These are phyloP conservation scores for Teratosphaeriaceae sp. DNA, from an alignment of 2,329 filamentous ascomycete species.

Conservation along the genomic window DNA sequence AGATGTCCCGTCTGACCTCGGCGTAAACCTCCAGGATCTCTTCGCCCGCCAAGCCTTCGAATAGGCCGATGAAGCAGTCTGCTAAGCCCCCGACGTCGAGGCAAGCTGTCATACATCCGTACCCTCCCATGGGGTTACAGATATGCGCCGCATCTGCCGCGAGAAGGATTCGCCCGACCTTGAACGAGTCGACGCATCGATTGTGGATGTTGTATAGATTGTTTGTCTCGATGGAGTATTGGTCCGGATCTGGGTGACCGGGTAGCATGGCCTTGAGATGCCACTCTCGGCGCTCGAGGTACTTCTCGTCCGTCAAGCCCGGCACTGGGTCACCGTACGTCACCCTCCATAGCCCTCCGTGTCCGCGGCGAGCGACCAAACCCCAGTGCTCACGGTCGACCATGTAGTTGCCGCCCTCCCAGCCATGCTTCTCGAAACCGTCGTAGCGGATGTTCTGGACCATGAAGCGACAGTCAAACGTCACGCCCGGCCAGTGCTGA, in stretches of 20 bases:
- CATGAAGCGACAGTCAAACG: conserved; percentile 16
- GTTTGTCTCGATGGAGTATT: conserved; percentile 30
- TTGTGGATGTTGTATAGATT: conserved; percentile 39
- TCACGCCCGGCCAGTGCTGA: conserved; percentile 20
- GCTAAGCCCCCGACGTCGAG: conserved; percentile 21
- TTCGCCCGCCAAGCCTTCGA: conserved; percentile 15
- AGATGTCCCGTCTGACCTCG: conserved; percentile 28
- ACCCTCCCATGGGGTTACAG: conserved; percentile 17
- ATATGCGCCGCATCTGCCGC: conserved; percentile 36
- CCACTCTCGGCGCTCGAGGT: conserved; percentile 14
- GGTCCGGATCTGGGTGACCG: conserved; percentile 16
- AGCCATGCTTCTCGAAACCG: conserved; percentile 32
- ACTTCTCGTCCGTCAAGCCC: conserved; percentile 22
- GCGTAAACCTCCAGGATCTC: conserved; percentile 31
- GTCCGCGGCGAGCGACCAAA: conserved; percentile 16
- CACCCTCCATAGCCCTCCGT: conserved; percentile 35
- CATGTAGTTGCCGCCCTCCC: conserved; percentile 37
- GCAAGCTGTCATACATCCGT: conserved; percentile 21
- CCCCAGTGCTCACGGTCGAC: conserved; percentile 32
- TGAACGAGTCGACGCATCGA: conserved; percentile 28
- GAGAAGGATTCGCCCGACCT: conserved; percentile 28
- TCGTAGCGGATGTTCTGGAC: conserved; percentile 23
- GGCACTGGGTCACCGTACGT: conserved; percentile 33
- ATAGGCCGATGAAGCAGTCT: conserved; percentile 18
- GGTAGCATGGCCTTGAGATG: conserved; percentile 21